Base-by-base conservation (phyloP, 2,329 filamentous ascomycete species). In the Cadophora sp. region DNA sequence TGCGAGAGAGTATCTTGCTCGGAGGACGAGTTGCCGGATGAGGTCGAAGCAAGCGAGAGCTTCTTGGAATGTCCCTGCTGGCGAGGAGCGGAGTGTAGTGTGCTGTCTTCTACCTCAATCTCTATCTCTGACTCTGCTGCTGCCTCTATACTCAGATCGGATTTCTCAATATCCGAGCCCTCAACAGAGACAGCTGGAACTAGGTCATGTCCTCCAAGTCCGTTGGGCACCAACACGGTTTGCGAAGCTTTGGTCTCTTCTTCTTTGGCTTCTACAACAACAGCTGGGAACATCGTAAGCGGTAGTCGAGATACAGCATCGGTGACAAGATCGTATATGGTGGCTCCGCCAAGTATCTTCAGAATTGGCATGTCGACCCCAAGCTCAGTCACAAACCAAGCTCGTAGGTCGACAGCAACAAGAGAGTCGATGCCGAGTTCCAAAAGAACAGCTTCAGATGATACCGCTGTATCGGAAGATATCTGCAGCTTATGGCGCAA, bases 341-440 rank as follows among this genome's bases (percentile, higher is more conserved):
- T 34, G 3, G 29, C 43, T 14, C 51, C 59, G 22, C 61, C 63
- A 9, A 66, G 43, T 34, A 66, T 66, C 50, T 68, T 65, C n/a
- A 69, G 29, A 12, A 69, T 58, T n/a, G 68, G 62, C 50, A 69
- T 62, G 9, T 67, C 62, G 24, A 69, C 61, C 3, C 64, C 65
- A 1, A 69, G 56, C 24, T 65, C 62, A n/a, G 60, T 53, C 1
- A 60, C 27, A n/a, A 73, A 64, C 70, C 70, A 73, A 43, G 68
- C 66, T 5, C 68, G 58, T 16, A 73, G 43, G 29, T 71, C 69
- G 11, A 73, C 69, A 26, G 70, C 67, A 26, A 72, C 66, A 19
- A 73, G 63, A 40, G 70, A 72, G 48, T 73, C 72, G 16, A 73
- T 50, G 11, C 72, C 72, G 37, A 68, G 60, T 69, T 78, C 72